Base-by-base conservation (phyloP, 2,329 filamentous ascomycete species). In the Scedosporium apiospermum region DNA sequence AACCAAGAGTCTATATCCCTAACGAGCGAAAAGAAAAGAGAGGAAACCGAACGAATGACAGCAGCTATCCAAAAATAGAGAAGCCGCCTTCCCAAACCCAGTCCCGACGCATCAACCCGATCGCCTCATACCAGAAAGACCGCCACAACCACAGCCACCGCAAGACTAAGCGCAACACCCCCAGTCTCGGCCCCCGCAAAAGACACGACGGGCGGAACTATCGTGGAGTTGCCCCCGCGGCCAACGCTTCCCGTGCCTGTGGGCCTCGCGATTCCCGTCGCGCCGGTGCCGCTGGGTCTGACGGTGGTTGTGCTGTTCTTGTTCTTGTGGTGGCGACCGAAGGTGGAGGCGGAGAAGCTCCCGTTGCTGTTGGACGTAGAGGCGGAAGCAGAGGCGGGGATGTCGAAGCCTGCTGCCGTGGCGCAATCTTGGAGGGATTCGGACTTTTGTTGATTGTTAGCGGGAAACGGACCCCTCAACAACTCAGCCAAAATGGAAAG, bases 351-450 rank as follows among this genome's bases (percentile, higher is more conserved):
- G 57, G 57, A n/a, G 57, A 41, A 41, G 57, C 4, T 21, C 3
- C 21, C 57, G 57, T 58, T 38, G 4, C 12, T 16, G 30, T 38
- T 10, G 59, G 44, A 16, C 18, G 16, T 14, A 5, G 23, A 7
- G 44, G 30, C 14, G 38, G 59, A 7, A 12, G 44, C 23, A 18
- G 49, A 44, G 6, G 44, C 21, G 41, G 61, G 61, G 53, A 58
- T 21, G 6, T 46, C 38, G 55, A 58, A 58, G 61, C 27, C 34
- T 27, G 34, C 21, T 10, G n/a, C 49, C 1, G 23, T 30, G 51
- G 61, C 51, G 41, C 61, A 62, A 7, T 38, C 61, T 58, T 58
- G 34, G 5, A 62, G 21, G n/a, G 51, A 46, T 38, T 62, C 53
- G 21, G 30, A 38, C 61, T 62, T 16, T 42, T 34, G 55, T 7